phyloP scores from a whole-genome alignment of 176 grass and related monocot species.

The Saccharum officinarum region DNA sequence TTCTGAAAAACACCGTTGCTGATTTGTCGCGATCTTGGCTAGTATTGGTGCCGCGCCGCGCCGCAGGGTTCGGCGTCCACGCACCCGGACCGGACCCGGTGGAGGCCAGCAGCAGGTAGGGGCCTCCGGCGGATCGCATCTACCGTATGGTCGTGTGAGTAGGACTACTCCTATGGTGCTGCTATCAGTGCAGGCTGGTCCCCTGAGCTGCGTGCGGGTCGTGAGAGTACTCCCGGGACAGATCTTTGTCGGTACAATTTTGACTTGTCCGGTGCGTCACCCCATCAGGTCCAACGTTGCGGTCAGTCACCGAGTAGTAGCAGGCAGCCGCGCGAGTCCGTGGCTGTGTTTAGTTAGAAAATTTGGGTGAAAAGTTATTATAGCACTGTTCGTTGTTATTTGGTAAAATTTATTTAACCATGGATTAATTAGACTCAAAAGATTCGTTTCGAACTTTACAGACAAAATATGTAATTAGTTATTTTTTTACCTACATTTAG shows the following conservation, averaged over 20 bases:
- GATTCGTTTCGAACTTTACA: too few relatives aligned
- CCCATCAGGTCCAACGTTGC: too few relatives aligned
- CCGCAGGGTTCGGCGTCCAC: neutral
- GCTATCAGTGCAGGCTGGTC: neutral
- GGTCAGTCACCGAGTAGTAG: too few relatives aligned
- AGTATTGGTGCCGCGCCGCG: neutral
- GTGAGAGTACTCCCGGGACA: slow-evolving; percentile 17
- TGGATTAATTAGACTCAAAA: too few relatives aligned
- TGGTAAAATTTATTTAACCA: too few relatives aligned
- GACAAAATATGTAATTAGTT: too few relatives aligned
- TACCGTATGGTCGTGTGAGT: neutral
- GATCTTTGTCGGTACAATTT: slow-evolving; percentile 29
- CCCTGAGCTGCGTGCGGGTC: neutral
- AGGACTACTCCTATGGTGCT: neutral
- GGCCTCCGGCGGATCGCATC: neutral
- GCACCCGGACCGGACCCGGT: neutral
- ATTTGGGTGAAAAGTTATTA: too few relatives aligned
- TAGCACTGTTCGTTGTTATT: too few relatives aligned
- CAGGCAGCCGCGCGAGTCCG: too few relatives aligned
- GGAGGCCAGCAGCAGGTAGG: neutral
- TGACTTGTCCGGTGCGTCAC: neutral
- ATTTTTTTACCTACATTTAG: too few relatives aligned
- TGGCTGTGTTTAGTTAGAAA: too few relatives aligned
- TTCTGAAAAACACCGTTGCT: too few relatives aligned
- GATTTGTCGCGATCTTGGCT: slow-evolving; percentile 34